Evolutionary conservation across 768 basidiomycete genomes (phyloP).

Genomic region (Cystoderma amianthinum): DNA sequence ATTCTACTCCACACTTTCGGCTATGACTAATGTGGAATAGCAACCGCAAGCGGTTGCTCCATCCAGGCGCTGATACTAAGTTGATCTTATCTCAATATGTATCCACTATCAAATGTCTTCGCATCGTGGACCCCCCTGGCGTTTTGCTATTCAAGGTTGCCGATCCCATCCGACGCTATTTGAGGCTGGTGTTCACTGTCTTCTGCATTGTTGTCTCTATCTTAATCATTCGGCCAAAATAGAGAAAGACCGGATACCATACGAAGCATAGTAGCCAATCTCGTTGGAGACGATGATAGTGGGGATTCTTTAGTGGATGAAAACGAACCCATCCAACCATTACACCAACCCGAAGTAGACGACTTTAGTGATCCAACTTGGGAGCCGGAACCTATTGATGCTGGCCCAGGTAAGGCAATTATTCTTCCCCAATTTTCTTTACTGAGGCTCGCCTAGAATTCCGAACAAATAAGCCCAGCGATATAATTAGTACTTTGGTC

Average conservation of each 20-base stretch:
- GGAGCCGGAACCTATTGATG: slow-evolving; percentile 95
- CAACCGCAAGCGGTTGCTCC: slow-evolving; percentile 81
- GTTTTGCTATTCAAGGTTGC: slow-evolving; percentile 92
- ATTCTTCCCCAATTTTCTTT: slow-evolving; percentile 1
- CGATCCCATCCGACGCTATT: slow-evolving; percentile 84
- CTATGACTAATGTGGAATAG: slow-evolving; percentile 28
- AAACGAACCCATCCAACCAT: slow-evolving; percentile 70
- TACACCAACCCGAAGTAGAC: slow-evolving; percentile 72
- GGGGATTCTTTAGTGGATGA: slow-evolving; percentile 81
- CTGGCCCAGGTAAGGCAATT: slow-evolving; percentile 70
- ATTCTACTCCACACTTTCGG: background rate
- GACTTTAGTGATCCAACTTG: slow-evolving; percentile 90
- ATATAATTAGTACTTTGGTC: slow-evolving; percentile 93
- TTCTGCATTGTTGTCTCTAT: background rate
- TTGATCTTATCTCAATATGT: slow-evolving; percentile 89
- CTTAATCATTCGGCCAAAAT: background rate
- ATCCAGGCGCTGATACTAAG: slow-evolving; percentile 94
- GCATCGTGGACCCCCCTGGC: slow-evolving; percentile 87
- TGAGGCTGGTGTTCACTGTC: slow-evolving; percentile 48
- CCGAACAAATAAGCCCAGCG: slow-evolving; percentile 83
- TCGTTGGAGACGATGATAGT: slow-evolving; percentile 81
- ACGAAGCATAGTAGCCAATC: slow-evolving; percentile 83
- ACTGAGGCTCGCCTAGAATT: slow-evolving; percentile 56
- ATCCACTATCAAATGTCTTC: slow-evolving; percentile 83
- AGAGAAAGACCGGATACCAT: slow-evolving; percentile 92